Evolutionary conservation across 371 early-diverging fungal genomes (phyloP).

Genomic region (Catenaria anguillulae): DNA sequence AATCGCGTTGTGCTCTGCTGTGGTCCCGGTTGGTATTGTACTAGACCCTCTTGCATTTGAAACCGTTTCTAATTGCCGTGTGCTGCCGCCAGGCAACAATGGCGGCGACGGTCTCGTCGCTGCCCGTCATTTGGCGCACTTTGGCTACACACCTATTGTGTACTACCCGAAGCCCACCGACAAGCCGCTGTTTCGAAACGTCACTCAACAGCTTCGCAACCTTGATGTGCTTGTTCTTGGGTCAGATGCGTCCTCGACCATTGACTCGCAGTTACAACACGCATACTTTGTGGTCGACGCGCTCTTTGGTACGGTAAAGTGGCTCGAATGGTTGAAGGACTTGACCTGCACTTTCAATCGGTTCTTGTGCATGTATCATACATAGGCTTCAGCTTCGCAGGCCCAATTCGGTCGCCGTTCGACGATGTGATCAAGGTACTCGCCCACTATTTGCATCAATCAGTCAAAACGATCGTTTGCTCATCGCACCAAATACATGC

Average conservation of each 20-base stretch:
- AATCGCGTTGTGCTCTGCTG: constrained; percentile 50
- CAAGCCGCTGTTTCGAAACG: constrained; percentile 49
- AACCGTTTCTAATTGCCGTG: background rate
- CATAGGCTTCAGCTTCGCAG: constrained; percentile 70
- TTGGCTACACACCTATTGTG: constrained; percentile 63
- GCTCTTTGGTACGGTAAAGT: constrained; percentile 56
- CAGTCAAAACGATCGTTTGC: no score
- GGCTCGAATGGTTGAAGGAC: no score
- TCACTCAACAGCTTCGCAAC: constrained; percentile 49
- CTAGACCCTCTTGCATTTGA: no score
- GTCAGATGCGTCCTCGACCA: no score
- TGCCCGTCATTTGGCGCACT: constrained; percentile 71
- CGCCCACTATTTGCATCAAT: no score
- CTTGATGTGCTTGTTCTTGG: constrained; percentile 47
- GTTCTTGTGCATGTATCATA: background rate
- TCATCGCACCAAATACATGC: no score
- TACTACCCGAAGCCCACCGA: constrained; percentile 60
- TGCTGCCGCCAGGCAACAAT: constrained; percentile 44
- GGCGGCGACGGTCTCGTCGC: constrained; percentile 92
- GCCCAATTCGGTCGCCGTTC: constrained; percentile 65
- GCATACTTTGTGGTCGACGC: constrained; percentile 74
- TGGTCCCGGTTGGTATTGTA: constrained; percentile 46
- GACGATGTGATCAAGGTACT: constrained; percentile 39
- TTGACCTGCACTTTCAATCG: no score
- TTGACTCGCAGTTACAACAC: no score